Base-by-base conservation (phyloP, 1,284 basidiomycete species). In the Ganoderma sinense region DNA sequence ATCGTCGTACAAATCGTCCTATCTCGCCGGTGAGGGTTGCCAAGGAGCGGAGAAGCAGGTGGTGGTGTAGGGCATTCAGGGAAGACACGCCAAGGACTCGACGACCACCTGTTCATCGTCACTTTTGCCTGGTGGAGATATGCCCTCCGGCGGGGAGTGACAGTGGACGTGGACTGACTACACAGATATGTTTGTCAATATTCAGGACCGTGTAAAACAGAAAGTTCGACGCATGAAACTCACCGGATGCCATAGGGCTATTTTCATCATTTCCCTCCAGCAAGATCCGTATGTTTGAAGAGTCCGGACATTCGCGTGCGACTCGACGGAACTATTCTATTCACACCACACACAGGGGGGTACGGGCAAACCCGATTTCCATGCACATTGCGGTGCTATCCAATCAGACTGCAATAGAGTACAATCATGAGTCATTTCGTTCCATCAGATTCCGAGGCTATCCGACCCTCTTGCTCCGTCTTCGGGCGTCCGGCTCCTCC, bases 391-490 rank as follows among this genome's bases (percentile, higher is more conserved):
- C 14, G 23, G 48, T 39, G 23, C 39, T 23, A 26, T 29, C 59
- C 59, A 41, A 61, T 61, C 39, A 61, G 59, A 26, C 58, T 59
- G 58, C 59, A 41, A 40, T 61, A 26, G 20, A n/a, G 39, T 40
- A 61, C 39, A 61, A 40, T 8, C 36, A 41, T 40, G 36, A 40
- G 59, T 40, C 59, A 26, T 40, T 40, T 23, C 59, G 59, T 61
- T 40, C 23, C 59, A 41, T 61, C 59, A 61, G 59, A 61, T 61
- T 39, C 59, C 23, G 48, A 51, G 48, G 48, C 48, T 26, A 26
- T 51, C 48, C 48, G 26, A 61, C 36, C 36, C n/a, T 61, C 59
- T 23, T 43, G 8, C 31, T 60, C 33, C 31, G 39, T 26, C 59
- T 61, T 26, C 39, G 36, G 59, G 14, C 7, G 39, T 40, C 39